These are phyloP conservation scores for Closterium sp. DNA, from an alignment of 139 green algal genomes.

Conservation along the genomic window DNA sequence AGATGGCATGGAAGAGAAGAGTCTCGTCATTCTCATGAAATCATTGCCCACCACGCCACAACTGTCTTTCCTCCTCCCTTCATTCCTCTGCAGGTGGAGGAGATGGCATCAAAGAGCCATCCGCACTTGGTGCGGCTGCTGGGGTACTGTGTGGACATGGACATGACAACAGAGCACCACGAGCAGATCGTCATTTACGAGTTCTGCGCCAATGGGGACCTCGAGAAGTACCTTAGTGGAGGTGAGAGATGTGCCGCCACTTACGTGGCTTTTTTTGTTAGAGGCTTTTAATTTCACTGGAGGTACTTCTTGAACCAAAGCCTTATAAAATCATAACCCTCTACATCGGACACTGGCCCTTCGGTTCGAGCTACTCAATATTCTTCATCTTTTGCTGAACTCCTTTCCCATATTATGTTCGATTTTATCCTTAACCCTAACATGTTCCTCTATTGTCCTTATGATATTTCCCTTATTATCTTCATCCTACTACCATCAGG, in stretches of 20 bases:
- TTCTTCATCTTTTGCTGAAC: not conserved
- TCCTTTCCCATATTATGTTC: not conserved
- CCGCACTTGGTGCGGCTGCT: no score
- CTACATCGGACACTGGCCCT: no score
- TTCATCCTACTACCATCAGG: not conserved
- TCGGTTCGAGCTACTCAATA: not conserved
- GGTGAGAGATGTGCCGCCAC: constrained; percentile 11
- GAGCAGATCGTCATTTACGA: constrained; percentile 45
- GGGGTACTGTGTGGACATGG: no score
- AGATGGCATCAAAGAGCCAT: constrained; percentile 34
- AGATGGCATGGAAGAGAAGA: no score
- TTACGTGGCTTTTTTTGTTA: no score
- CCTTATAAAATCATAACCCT: no score
- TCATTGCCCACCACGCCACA: not conserved
- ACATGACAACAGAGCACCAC: constrained; percentile 23
- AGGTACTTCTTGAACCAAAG: no score
- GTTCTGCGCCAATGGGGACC: constrained; percentile 31
- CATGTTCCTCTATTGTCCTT: not conserved
- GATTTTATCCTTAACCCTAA: not conserved
- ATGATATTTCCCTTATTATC: not conserved
- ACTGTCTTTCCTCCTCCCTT: not conserved
- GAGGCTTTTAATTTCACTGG: no score
- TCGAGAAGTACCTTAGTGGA: constrained; percentile 44
- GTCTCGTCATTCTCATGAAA: no score
- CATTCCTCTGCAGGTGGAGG: not conserved